Base-by-base conservation (phyloP, 371 early-diverging fungal genomes). In the Lichtheimia ramosa region DNA sequence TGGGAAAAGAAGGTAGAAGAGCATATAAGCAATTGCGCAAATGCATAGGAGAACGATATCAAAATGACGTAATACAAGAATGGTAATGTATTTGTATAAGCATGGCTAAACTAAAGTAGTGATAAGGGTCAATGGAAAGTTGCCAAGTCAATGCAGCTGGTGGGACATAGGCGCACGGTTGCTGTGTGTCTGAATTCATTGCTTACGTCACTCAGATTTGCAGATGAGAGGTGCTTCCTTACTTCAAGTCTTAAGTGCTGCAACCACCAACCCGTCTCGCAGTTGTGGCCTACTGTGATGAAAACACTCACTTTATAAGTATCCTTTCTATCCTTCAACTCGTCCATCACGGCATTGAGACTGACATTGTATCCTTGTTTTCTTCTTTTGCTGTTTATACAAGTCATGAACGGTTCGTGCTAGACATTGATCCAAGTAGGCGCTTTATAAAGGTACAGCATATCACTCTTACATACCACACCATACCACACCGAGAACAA, bases 351-450 rank as follows among this genome's bases (percentile, higher is more conserved):
- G 10, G 34, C 34, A 34, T 34, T 48, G 2, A 42, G 18, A n/a
- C 16, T n/a, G 16, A 48, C 43, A 54, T n/a, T 41, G 25, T 28
- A 49, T 43, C 25, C 57, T 42, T 51, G 42, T 58, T 48, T 51
- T 51, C 54, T 57, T 51, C 54, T 43, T 53, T 54, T 23, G 34
- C 8, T 16, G 46, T 61, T 65, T 65, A 51, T 70, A 81, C 81
- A 56, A 75, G 74, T 73, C 81, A 81, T 73, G 77, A 81, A 72
- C 75, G 81, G 40, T 81, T 81, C 65, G 78, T 81, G 20, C 69
- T 81, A 49, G 81, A 81, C 54, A 65, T 81, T 41, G 81, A 77
- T 72, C 77, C 75, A 51, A 72, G 63, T 50, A 65, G 73, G 40
- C 70, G 74, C 21, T 64, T 70, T 34, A 58, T 85, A 34, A 68